Conservation (phyloP, 345 rosid genomes). For the Eucalyptus regnans region DNA sequence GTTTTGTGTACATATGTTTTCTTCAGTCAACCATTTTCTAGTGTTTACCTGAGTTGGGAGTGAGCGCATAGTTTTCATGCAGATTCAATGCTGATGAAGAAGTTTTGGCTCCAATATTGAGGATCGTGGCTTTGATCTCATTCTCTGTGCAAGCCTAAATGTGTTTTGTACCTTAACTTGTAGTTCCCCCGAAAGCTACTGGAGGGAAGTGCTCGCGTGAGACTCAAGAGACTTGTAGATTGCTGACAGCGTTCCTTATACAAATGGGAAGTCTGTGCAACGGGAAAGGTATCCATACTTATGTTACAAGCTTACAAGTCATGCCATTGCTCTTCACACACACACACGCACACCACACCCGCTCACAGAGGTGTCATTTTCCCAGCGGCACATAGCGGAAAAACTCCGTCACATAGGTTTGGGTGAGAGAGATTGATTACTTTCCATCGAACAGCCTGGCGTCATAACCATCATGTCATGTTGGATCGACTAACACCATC, state of each 20-base stretch:
- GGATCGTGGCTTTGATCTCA: background rate
- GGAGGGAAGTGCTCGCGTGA: background rate
- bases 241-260: background rate
- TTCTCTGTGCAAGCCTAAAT: background rate
- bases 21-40: background rate
- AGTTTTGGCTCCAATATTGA: background rate
- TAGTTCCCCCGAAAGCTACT: background rate
- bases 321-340: background rate
- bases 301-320: background rate
- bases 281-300: background rate
- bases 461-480: background rate
- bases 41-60: background rate
- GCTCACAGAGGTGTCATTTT: background rate
- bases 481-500: background rate
- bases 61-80: background rate
- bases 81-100: background rate
- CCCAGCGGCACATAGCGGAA: background rate
- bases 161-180: background rate
- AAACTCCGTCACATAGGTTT: background rate
- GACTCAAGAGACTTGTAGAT: background rate
- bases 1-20: background rate
- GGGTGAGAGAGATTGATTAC: background rate
- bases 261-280: background rate
- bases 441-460: background rate
- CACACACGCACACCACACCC: accelerated